Conservation (phyloP, 345 rosid genomes). For the Camelina neglecta region DNA sequence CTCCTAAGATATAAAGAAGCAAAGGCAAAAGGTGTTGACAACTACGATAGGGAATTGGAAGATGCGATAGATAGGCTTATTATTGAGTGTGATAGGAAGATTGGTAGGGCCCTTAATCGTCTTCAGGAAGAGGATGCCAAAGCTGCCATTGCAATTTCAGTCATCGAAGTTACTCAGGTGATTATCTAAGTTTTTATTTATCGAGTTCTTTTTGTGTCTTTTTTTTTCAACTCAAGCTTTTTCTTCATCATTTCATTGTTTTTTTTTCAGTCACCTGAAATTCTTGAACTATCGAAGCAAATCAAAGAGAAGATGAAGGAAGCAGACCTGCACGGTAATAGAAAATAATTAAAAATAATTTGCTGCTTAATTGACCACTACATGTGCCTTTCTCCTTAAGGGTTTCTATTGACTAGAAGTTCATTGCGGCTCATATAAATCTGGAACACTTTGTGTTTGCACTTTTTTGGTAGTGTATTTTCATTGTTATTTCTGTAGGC, state of each 20-base stretch:
- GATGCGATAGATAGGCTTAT: slow-evolving; percentile 95
- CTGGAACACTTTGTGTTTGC: background rate
- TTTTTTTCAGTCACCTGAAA: slow-evolving; percentile 72
- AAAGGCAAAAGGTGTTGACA: slow-evolving; percentile 77
- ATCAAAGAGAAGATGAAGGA: slow-evolving; percentile 94
- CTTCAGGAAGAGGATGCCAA: slow-evolving; percentile 99
- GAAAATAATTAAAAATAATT: background rate
- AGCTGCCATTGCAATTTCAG: slow-evolving; percentile 99
- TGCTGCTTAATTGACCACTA: slow-evolving; percentile 1
- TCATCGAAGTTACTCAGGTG: slow-evolving; percentile 97
- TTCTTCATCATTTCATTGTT: slow-evolving; percentile 5
- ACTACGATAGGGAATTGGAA: slow-evolving; percentile 93
- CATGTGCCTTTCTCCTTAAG: background rate
- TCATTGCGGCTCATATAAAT: slow-evolving; percentile 15
- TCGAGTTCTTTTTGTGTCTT: background rate
- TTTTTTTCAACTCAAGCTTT: background rate
- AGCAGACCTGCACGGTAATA: slow-evolving; percentile 80
- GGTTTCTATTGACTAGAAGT: background rate
- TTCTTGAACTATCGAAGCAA: slow-evolving; percentile 82
- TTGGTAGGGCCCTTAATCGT: slow-evolving; percentile 94
- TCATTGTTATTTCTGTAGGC: background rate
- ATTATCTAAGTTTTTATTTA: slow-evolving; percentile 13
- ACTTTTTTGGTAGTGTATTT: background rate
- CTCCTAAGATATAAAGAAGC: slow-evolving; percentile 82
- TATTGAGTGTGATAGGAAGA: slow-evolving; percentile 96